Evolutionary conservation across 2,329 filamentous ascomycete genomes (phyloP), one percentile per base, ranked within the genome.

Genomic region (Beauveria scarabaeidicola): DNA sequence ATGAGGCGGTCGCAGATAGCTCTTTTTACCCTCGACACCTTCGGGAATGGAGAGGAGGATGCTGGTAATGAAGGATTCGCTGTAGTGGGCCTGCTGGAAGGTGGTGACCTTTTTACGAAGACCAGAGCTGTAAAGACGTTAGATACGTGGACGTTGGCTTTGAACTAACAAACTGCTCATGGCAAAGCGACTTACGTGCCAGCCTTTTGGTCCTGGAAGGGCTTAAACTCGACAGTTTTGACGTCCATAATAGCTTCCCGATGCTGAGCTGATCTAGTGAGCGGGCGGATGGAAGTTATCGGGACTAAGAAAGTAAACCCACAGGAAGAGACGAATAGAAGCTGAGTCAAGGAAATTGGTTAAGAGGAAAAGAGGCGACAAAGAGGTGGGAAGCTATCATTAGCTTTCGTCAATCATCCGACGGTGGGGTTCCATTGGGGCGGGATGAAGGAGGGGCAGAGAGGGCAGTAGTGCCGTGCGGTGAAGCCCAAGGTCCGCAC

Each of bases 21-120:
- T 58, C 36, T 29, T 65, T 75, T 64, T 70, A 84, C 86, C 92
- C 70, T 97, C 79, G 58, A 81, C 92, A 64, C 94, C 94, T 76
- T 99, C 94, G 36, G 94, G 94, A 69, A 99, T 99, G 56, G 94
- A 96, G 63, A 96, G 85, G 66, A 99, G 84, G 73, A 97, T 96
- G 75, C 91, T 93, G 65, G 93, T 83, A 67, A 99, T 84, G 74
- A 99, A 99, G 56, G 93, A 86, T 78, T 99, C 94, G 76, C 90
- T 92, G 83, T 99, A 99, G 78, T 99, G 84, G 62, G 87, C 81
- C 77, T 97, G 82, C 76, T 99, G 91, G 82, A 99, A 99, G 73
- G 96, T 90, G 71, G 90, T 91, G 78, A 97, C 94, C 85, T 96
- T 97, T 80, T 99, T 99, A 65, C 94, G 91, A 75, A 99, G 91